Conservation (phyloP, 192 early-diverging fungal species). For the Podila minutissima region DNA sequence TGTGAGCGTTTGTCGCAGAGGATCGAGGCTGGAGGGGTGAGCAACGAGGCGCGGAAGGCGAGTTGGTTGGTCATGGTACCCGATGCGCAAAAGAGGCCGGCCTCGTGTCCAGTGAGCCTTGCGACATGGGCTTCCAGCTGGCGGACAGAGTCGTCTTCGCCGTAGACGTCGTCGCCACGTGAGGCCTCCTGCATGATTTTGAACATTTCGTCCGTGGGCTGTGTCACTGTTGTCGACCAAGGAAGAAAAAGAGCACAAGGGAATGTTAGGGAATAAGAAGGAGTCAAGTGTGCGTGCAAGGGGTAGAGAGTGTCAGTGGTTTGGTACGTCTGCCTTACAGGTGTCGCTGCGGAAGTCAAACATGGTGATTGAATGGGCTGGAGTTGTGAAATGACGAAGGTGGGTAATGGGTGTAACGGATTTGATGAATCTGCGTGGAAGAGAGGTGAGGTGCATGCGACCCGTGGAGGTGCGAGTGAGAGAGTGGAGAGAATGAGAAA, state of each 20-base stretch:
- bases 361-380: neutral
- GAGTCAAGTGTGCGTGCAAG: neutral
- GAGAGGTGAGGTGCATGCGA: neutral
- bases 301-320: neutral
- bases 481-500: neutral
- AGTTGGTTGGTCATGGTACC: slow-evolving; percentile 89
- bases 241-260: neutral
- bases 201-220: slow-evolving; percentile 71
- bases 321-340: slow-evolving; percentile 8
- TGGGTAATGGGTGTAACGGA: neutral
- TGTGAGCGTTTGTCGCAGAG: slow-evolving; percentile 83
- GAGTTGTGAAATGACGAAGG: neutral
- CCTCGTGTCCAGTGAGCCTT: slow-evolving; percentile 76
- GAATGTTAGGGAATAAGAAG: neutral
- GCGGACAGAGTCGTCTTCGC: slow-evolving; percentile 77
- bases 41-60: slow-evolving; percentile 79
- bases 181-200: slow-evolving; percentile 63
- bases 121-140: slow-evolving; percentile 74
- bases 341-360: slow-evolving; percentile 66
- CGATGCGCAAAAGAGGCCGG: slow-evolving; percentile 81
- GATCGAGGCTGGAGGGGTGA: slow-evolving; percentile 80
- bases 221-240: slow-evolving; percentile 41
- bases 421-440: neutral
- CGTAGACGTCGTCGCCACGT: slow-evolving; percentile 68
- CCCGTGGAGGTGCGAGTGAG: neutral